phyloP scores from a whole-genome alignment of 1,284 basidiomycete species.

The Lentinula novae-zelandiae region DNA sequence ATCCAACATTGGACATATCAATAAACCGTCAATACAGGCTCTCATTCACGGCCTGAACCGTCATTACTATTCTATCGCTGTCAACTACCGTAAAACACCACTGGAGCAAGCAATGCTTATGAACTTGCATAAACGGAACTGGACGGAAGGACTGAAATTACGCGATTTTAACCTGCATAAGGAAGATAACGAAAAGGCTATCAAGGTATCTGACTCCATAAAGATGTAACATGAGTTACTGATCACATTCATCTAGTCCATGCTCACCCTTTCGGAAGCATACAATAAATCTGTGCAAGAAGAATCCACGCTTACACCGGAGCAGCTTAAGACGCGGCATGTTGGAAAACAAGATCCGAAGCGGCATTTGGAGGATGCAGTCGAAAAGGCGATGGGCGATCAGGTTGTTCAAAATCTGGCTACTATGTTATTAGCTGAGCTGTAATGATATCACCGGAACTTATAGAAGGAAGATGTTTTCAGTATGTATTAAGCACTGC shows the following conservation, averaged over 20 bases:
- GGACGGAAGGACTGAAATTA: conserved; percentile 93
- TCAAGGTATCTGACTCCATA: conserved; percentile 62
- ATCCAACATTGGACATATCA: conserved; percentile 97
- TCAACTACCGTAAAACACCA: conserved; percentile 96
- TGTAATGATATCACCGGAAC: conserved; percentile 35
- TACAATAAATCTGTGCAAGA: conserved; percentile 98
- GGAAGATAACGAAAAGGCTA: conserved; percentile 83
- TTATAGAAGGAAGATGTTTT: not conserved
- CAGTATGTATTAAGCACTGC: not conserved
- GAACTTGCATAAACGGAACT: conserved; percentile 96
- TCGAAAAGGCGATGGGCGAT: conserved; percentile 95
- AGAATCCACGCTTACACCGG: conserved; percentile 85
- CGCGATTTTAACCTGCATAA: conserved; percentile 87
- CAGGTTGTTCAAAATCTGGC: conserved; percentile 93
- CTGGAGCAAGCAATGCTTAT: conserved; percentile 97
- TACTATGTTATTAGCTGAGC: conserved; percentile 87
- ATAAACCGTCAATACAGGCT: conserved; percentile 97
- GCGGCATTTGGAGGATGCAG: conserved; percentile 92
- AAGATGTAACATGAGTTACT: conserved; percentile 1
- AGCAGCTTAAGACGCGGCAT: conserved; percentile 93
- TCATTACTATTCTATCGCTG: conserved; percentile 95
- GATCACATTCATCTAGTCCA: conserved; percentile 56
- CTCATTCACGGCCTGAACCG: conserved; percentile 94
- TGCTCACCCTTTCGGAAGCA: conserved; percentile 86
- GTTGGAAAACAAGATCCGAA: conserved; percentile 98